A percentile compares a stretch with the other conserved stretches of the same genome.
Conservation (phyloP, 495 filamentous ascomycete species). For the Daldinia concentrica region DNA sequence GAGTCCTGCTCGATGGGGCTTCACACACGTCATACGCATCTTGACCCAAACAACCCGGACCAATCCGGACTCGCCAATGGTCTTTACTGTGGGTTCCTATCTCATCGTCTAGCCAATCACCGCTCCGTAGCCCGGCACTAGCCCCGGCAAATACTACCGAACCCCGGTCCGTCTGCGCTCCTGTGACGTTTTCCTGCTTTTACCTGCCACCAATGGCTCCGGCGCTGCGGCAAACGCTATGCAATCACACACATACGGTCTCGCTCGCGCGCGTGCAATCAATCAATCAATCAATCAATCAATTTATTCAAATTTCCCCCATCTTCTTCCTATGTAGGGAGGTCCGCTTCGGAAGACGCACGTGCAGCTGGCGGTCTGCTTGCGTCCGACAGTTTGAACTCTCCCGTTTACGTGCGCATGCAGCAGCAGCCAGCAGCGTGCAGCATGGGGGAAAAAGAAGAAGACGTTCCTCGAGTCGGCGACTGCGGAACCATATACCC, state of each 20-base stretch:
- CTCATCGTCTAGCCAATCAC: constrained; percentile 26
- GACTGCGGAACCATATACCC: constrained; percentile 22
- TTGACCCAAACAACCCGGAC: constrained; percentile 15
- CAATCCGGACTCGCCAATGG: constrained; percentile 31
- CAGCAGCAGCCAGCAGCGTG: constrained; percentile 1
- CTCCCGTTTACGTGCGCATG: constrained; percentile 5
- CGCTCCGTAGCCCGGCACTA: constrained; percentile 10
- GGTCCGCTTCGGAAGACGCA: constrained; percentile 11
- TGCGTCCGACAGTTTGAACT: not conserved
- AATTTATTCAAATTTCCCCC: not conserved
- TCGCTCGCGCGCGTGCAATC: not conserved
- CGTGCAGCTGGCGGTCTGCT: not conserved
- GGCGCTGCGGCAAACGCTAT: constrained; percentile 10
- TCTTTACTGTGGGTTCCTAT: constrained; percentile 1
- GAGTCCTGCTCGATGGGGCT: constrained; percentile 10
- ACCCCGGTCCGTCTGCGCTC: constrained; percentile 17
- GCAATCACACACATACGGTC: constrained; percentile 19
- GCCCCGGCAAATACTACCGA: constrained; percentile 39
- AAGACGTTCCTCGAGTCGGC: not conserved
- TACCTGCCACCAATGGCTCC: constrained; percentile 26
- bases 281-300: not conserved
- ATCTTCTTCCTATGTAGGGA: not conserved
- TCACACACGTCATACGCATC: constrained; percentile 40
- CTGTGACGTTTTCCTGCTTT: constrained; percentile 40
- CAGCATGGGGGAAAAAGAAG: not conserved